A percentile compares a stretch with the other conserved stretches of the same genome.
Conservation (phyloP, 2,329 filamentous ascomycete genomes). For the Fonsecaea multimorphosa region DNA sequence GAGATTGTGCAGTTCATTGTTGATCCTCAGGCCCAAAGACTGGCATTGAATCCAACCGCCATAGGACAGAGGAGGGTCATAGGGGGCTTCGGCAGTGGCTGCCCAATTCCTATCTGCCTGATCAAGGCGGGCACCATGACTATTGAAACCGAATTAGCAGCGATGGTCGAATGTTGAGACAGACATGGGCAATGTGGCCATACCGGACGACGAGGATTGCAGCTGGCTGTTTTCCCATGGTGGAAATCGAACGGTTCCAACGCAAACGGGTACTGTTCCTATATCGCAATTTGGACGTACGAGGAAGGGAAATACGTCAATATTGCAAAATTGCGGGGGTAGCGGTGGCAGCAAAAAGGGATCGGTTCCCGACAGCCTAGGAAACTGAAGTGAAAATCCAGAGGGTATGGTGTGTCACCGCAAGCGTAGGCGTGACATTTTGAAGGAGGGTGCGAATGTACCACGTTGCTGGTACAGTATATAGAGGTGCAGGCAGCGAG, state of each 20-base stretch:
- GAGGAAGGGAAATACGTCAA: constrained; percentile 1
- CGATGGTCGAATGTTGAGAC: neutral
- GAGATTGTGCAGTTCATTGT: constrained; percentile 66
- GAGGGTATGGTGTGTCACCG: neutral
- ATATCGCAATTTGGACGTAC: neutral
- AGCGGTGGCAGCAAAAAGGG: neutral
- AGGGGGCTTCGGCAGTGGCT: constrained; percentile 87
- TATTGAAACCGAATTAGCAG: constrained; percentile 42
- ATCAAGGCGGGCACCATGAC: constrained; percentile 92
- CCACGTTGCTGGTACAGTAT: constrained; percentile 10
- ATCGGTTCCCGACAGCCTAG: constrained; percentile 1
- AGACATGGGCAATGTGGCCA: neutral
- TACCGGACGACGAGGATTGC: constrained; percentile 54
- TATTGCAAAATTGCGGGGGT: constrained; percentile 2
- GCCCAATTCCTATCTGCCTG: constrained; percentile 96
- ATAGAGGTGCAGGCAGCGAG: neutral
- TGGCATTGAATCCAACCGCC: constrained; percentile 89
- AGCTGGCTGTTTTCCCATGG: constrained; percentile 49
- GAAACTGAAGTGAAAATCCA: neutral
- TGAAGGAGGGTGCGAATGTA: neutral
- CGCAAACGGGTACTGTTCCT: neutral
- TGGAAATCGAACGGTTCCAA: neutral
- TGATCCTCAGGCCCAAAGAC: constrained; percentile 81
- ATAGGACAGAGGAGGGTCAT: constrained; percentile 94
- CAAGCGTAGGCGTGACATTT: constrained; percentile 4